These are phyloP conservation scores for Cymbopogon flexuosus DNA, from an alignment of 202 grass and related monocot species.

Conservation along the genomic window DNA sequence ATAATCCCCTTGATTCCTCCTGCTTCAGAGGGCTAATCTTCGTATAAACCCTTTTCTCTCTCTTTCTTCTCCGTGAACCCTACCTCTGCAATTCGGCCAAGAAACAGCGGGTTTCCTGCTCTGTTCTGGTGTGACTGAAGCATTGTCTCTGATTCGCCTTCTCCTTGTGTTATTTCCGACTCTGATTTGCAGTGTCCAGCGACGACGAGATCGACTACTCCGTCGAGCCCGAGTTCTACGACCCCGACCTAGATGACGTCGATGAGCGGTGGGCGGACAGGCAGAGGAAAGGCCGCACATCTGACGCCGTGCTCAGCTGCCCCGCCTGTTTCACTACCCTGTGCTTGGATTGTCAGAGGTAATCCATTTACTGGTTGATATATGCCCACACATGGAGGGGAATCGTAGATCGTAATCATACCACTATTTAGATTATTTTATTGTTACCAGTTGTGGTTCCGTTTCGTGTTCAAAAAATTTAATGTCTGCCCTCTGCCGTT, in stretches of 20 bases:
- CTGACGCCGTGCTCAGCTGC: slow-evolving; percentile 79
- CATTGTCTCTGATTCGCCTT: not conserved
- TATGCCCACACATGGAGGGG: not conserved
- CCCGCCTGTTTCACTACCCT: slow-evolving; percentile 84
- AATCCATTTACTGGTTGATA: not conserved
- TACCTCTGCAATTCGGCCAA: not conserved
- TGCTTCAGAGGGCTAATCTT: slow-evolving; percentile 11
- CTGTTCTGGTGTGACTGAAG: not conserved
- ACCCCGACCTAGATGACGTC: slow-evolving; percentile 65
- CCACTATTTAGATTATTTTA: not conserved
- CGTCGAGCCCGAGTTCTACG: slow-evolving; percentile 79
- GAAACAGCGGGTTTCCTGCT: not conserved
- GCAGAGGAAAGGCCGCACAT: slow-evolving; percentile 68
- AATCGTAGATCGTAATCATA: not conserved
- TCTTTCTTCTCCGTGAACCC: not conserved
- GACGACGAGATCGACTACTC: slow-evolving; percentile 96
- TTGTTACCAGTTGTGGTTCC: too few relatives aligned
- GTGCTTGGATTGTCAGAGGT: slow-evolving; percentile 93
- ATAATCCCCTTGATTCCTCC: not conserved
- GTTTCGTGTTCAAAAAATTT: too few relatives aligned
- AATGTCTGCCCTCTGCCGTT: not conserved
- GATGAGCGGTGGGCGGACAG: slow-evolving; percentile 68
- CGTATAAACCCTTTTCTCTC: not conserved
- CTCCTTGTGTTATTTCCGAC: not conserved
- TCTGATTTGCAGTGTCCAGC: slow-evolving; percentile 57